Evolutionary conservation across 306 rosid species (phyloP).

Genomic region (Vicia villosa): DNA sequence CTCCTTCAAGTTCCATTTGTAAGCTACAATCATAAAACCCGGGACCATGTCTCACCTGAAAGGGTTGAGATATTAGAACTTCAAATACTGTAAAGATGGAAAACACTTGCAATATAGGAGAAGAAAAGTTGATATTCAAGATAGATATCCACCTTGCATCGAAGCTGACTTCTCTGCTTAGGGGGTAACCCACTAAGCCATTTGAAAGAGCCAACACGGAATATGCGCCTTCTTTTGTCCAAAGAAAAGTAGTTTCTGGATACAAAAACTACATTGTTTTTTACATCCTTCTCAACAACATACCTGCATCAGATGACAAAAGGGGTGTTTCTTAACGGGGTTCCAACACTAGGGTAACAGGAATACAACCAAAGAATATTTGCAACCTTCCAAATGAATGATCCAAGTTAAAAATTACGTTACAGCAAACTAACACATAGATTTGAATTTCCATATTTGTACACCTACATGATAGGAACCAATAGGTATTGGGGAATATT

Average conservation of each 20-base stretch:
- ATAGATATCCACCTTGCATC: conserved; percentile 67
- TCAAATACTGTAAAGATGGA: conserved; percentile 6
- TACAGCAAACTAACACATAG: background rate
- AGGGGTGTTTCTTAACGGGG: background rate
- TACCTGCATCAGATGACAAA: conserved; percentile 60
- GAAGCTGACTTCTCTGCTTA: conserved; percentile 56
- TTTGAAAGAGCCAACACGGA: conserved; percentile 83
- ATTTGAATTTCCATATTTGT: conserved; percentile 15
- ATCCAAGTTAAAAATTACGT: background rate
- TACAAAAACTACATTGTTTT: conserved; percentile 83
- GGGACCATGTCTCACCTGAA: conserved; percentile 97
- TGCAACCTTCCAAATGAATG: conserved; percentile 13
- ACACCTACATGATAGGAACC: background rate
- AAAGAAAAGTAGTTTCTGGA: conserved; percentile 89
- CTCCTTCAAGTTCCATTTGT: conserved; percentile 53
- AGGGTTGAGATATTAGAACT: conserved; percentile 28
- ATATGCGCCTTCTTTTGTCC: conserved; percentile 86
- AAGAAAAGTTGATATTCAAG: conserved; percentile 20
- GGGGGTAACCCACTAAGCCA: conserved; percentile 74
- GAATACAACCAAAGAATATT: conserved; percentile 10
- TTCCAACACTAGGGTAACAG: background rate
- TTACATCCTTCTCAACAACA: conserved; percentile 88
- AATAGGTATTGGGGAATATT: background rate
- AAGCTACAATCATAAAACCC: conserved; percentile 68
- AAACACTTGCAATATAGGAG: background rate